Base-by-base conservation (phyloP, 768 basidiomycete species). In the Cyathus striatus region DNA sequence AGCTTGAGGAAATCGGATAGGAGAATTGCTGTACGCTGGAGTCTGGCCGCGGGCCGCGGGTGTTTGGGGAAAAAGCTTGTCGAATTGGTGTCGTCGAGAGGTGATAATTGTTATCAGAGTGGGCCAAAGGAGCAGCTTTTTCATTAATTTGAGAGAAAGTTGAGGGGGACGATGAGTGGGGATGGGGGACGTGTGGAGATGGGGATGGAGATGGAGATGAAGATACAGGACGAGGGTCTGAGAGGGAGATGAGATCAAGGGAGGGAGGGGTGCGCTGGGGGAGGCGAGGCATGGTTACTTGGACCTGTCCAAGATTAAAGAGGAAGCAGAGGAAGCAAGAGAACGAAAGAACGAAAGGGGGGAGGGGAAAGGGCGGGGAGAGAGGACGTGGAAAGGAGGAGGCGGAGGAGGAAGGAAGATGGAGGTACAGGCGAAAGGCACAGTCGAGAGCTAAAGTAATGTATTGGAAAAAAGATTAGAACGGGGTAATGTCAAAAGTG, bases 301-400 rank as follows among this genome's bases (percentile, higher is more conserved):
- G 56, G 60, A 60, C 65, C 65, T 58, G 63, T 55, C 67, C 55
- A 59, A 55, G 41, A 51, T 41, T 30, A 50, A 45, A 43, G 41
- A 46, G 46, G 50, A 43, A 42, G 46, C 42, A 47, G n/a, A n/a
- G n/a, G n/a, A 54, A 51, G 52, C 48, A 52, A 49, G 50, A 56
- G 41, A 37, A 49, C 49, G 42, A 51, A 37, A 41, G 44, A 48
- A 46, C 37, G 41, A 38, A 42, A 39, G 38, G 18, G 23, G 40
- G 22, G 37, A 43, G 42, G 43, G 24, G 49, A 47, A 48, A 50
- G 48, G 49, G 49, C 44, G 45, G 46, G 44, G 48, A 53, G 44
- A 44, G 48, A 45, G 39, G 43, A 44, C 42, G 41, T 40, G 25
- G 21, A 43, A 47, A 36, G 26, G 21, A 38, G 39, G 32, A 49